phyloP scores from a whole-genome alignment of 78 protist genomes.

The Fonticula alba region DNA sequence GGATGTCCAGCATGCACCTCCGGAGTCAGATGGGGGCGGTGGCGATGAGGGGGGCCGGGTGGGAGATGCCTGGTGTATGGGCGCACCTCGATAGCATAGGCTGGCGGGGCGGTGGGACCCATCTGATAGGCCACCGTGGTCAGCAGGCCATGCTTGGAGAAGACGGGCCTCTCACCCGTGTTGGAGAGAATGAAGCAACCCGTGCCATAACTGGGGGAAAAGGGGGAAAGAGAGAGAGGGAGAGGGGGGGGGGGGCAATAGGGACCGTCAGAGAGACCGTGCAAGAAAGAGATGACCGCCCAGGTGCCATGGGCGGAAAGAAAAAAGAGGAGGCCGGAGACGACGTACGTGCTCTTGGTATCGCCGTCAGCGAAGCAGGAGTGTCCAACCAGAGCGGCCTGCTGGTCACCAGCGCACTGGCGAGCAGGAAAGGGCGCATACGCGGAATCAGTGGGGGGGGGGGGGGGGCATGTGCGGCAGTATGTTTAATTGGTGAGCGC shows the following conservation, averaged over 20 bases:
- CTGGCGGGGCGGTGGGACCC: slow-evolving; percentile 16
- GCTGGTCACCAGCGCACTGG: slow-evolving; percentile 84
- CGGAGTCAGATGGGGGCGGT: too few species aligned
- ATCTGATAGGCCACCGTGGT: slow-evolving; percentile 80
- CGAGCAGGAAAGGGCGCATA: too few species aligned
- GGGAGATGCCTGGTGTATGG: too few species aligned
- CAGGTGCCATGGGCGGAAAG: not conserved
- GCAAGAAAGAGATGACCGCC: too few species aligned
- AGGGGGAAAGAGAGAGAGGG: too few species aligned
- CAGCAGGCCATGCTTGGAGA: slow-evolving; percentile 68
- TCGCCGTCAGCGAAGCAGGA: slow-evolving; percentile 56
- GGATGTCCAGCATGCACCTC: too few species aligned
- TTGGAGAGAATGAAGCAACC: slow-evolving; percentile 86
- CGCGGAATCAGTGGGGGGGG: not conserved
- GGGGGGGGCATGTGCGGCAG: too few species aligned
- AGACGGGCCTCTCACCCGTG: slow-evolving; percentile 52
- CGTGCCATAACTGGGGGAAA: slow-evolving; percentile 66
- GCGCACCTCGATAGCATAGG: too few species aligned
- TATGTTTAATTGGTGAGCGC: not conserved
- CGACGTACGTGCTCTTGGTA: slow-evolving; percentile 60
- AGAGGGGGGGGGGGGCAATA: too few species aligned
- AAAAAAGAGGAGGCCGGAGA: not conserved
- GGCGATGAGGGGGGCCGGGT: too few species aligned
- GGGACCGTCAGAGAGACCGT: not conserved
- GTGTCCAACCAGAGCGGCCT: slow-evolving; percentile 91